Conservation (phyloP, 805 yeast species). For the Wickerhamomyces hampshirensis region DNA sequence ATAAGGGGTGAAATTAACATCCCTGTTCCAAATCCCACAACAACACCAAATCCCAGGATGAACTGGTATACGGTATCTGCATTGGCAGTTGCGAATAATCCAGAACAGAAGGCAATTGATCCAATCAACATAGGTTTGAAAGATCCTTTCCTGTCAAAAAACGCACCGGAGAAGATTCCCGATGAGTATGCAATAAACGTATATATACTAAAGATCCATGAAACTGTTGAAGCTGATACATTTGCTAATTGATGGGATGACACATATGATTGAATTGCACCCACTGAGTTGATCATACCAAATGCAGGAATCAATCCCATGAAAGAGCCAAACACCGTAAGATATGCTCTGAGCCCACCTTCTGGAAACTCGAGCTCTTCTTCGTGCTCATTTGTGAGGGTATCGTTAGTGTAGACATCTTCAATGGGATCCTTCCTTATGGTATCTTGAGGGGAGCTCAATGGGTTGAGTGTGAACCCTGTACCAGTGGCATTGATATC, state of each 20-base stretch:
- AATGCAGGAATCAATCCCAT: slow-evolving; percentile 48
- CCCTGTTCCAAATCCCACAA: slow-evolving; percentile 42
- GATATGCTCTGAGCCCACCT: slow-evolving; percentile 50
- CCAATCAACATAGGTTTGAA: slow-evolving; percentile 34
- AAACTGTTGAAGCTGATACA: slow-evolving; percentile 39
- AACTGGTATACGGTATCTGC: slow-evolving; percentile 44
- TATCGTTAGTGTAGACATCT: background rate
- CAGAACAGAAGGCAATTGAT: slow-evolving; percentile 30
- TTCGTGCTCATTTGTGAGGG: slow-evolving; percentile 1
- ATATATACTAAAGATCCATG: slow-evolving; percentile 49
- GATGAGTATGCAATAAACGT: slow-evolving; percentile 26
- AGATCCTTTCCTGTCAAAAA: slow-evolving; percentile 44
- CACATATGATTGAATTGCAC: slow-evolving; percentile 58
- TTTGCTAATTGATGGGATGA: slow-evolving; percentile 45
- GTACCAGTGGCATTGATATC: slow-evolving; percentile 4
- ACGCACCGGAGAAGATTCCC: slow-evolving; percentile 38
- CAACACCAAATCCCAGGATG: slow-evolving; percentile 45
- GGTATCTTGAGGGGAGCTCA: too few species aligned
- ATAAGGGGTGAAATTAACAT: slow-evolving; percentile 40
- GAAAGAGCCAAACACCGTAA: slow-evolving; percentile 51
- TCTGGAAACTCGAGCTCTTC: slow-evolving; percentile 38
- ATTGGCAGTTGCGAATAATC: slow-evolving; percentile 40
- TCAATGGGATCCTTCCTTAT: background rate
- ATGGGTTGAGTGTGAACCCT: slow-evolving; percentile 8
- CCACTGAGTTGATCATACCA: slow-evolving; percentile 54